These are phyloP conservation scores for Arthroderma uncinatum DNA, from an alignment of 2,329 filamentous ascomycete species.

Conservation along the genomic window DNA sequence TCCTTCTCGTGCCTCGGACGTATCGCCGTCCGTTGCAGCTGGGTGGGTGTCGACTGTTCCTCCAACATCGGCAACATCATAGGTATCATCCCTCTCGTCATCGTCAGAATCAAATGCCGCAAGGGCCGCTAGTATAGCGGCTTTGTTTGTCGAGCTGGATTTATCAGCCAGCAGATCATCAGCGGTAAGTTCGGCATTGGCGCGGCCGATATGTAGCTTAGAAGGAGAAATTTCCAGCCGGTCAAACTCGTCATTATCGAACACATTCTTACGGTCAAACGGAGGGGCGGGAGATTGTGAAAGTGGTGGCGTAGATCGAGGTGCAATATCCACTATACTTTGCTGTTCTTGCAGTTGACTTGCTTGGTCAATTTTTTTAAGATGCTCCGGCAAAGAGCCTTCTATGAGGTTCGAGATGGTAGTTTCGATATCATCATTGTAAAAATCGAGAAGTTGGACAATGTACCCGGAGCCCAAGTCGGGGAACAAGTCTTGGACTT, in stretches of 20 bases:
- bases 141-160: slow-evolving; percentile 58
- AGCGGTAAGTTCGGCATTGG: slow-evolving; percentile 50
- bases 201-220: slow-evolving; percentile 68
- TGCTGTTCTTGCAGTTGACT: slow-evolving; percentile 11
- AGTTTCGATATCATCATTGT: slow-evolving; percentile 63
- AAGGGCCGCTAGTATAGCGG: slow-evolving; percentile 76
- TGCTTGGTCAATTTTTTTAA: slow-evolving; percentile 50
- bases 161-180: slow-evolving; percentile 60
- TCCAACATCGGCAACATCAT: slow-evolving; percentile 84
- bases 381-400: slow-evolving; percentile 57
- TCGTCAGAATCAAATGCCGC: slow-evolving; percentile 87
- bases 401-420: slow-evolving; percentile 75
- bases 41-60: slow-evolving; percentile 57
- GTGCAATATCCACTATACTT: slow-evolving; percentile 40
- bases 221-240: slow-evolving; percentile 54
- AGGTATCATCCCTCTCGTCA: slow-evolving; percentile 93
- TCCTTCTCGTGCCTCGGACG: slow-evolving; percentile 39
- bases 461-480: slow-evolving; percentile 76
- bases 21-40: slow-evolving; percentile 43
- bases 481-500: slow-evolving; percentile 89
- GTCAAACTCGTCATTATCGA: slow-evolving; percentile 71
- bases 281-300: slow-evolving; percentile 22
- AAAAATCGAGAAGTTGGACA: slow-evolving; percentile 66
- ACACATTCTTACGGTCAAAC: slow-evolving; percentile 55
- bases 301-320: slow-evolving; percentile 36